A percentile compares a stretch with the other conserved stretches of the same genome.
Evolutionary conservation across 306 rosid species (phyloP).

Genomic region (Datisca glomerata): DNA sequence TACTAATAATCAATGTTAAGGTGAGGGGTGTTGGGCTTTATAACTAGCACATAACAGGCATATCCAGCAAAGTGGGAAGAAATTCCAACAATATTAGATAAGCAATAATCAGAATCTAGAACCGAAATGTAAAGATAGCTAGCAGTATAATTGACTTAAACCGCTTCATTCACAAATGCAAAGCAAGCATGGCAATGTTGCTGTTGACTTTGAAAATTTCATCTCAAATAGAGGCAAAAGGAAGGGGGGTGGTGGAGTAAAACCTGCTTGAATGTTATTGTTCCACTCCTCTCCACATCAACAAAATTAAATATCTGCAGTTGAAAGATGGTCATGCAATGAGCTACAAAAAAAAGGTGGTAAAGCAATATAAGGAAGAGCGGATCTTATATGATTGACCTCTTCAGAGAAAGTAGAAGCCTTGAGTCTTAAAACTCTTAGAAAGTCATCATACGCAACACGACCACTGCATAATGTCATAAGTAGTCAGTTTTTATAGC

Average conservation of each 20-base stretch:
- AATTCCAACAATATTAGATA: no score
- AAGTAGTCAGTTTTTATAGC: no score
- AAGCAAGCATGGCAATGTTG: no score
- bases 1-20: no score
- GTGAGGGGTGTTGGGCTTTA: no score
- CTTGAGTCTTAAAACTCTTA: slow-evolving; percentile 58
- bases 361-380: slow-evolving; percentile 4
- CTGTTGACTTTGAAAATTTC: no score
- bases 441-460: slow-evolving; percentile 56
- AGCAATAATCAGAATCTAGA: not conserved
- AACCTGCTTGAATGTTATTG: slow-evolving; percentile 78
- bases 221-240: slow-evolving; percentile 2
- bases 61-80: no score
- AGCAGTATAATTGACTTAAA: not conserved
- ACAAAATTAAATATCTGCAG: slow-evolving; percentile 66
- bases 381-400: slow-evolving; percentile 32
- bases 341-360: not conserved
- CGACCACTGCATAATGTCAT: no score
- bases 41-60: no score
- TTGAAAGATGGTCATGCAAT: not conserved
- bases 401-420: slow-evolving; percentile 52
- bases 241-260: not conserved
- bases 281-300: slow-evolving; percentile 53
- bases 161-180: not conserved
- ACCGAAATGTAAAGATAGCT: not conserved